phyloP scores from a whole-genome alignment of 1,139 yeast genomes.

The Taiozyma sp. region DNA sequence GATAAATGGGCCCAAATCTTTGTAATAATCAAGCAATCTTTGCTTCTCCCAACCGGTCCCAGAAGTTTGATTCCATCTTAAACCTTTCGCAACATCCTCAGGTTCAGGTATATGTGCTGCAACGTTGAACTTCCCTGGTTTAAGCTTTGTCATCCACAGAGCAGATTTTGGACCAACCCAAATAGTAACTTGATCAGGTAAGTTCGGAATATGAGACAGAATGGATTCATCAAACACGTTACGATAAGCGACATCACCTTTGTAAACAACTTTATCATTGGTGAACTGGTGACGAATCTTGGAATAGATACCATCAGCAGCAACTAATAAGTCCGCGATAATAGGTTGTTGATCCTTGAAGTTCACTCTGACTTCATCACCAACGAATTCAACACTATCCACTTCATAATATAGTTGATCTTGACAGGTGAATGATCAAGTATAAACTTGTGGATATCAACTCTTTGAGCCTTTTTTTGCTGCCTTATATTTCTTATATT shows the following conservation, averaged over 20 bases:
- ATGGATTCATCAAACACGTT: constrained; percentile 10
- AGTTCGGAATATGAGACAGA: constrained; percentile 4
- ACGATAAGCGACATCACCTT: constrained; percentile 13
- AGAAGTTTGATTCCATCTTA: constrained; percentile 11
- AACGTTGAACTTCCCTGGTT: constrained; percentile 9
- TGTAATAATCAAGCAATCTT: constrained; percentile 9
- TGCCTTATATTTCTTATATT: constrained; percentile 2
- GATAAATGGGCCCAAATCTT: constrained; percentile 15
- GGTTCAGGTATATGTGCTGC: constrained; percentile 12
- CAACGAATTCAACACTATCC: constrained; percentile 3
- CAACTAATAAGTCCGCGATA: constrained; percentile 9
- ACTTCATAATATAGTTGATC: constrained; percentile 2
- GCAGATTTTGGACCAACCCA: constrained; percentile 10
- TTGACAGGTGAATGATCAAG: constrained; percentile 6
- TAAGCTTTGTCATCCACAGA: constrained; percentile 11
- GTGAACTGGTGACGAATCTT: constrained; percentile 13
- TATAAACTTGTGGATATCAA: constrained; percentile 6
- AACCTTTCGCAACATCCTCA: constrained; percentile 4
- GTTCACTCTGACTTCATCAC: constrained; percentile 4
- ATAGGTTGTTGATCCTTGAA: constrained; percentile 7
- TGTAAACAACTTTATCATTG: constrained; percentile 8
- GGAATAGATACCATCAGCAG: constrained; percentile 16
- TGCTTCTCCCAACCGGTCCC: constrained; percentile 10
- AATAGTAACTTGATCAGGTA: constrained; percentile 12
- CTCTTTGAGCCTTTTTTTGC: constrained; percentile 13